Percentiles rank a stretch among this genome's conserved stretches.
These are phyloP conservation scores for Annona squamosa DNA, from an alignment of 164 flowering plant genomes.

Conservation along the genomic window DNA sequence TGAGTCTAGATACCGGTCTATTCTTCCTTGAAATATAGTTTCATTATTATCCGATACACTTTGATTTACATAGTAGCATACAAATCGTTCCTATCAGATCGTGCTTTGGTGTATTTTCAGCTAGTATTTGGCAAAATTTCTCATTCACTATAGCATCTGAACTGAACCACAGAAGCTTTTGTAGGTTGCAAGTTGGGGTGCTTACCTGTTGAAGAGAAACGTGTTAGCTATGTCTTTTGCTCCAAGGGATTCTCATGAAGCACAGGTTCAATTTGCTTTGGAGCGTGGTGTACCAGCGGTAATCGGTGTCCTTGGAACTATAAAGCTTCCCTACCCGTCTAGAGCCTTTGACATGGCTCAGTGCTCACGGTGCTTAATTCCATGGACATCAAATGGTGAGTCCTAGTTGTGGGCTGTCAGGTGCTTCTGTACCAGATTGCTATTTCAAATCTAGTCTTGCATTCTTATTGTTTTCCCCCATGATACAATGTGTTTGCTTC, in stretches of 20 bases:
- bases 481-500: not conserved
- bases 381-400: conserved; percentile 80
- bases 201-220: conserved; percentile 79
- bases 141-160: conserved; percentile 7
- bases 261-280: conserved; percentile 91
- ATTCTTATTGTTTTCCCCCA: not conserved
- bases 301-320: conserved; percentile 84
- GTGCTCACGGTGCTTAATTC: conserved; percentile 85
- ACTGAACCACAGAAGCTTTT: conserved; percentile 13
- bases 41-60: not conserved
- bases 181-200: conserved; percentile 98
- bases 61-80: not conserved
- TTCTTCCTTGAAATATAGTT: not conserved
- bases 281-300: conserved; percentile 95
- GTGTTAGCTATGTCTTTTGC: conserved; percentile 92
- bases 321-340: conserved; percentile 76
- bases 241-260: conserved; percentile 89
- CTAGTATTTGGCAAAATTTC: not conserved
- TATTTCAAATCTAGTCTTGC: not conserved
- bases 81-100: not conserved
- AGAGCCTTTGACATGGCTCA: conserved; percentile 98
- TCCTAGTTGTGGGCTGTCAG: not conserved
- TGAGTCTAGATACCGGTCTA: not conserved
- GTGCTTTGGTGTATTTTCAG: not conserved
- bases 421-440: not conserved